Conservation (phyloP, 495 filamentous ascomycete species). For the Evernia prunastri region DNA sequence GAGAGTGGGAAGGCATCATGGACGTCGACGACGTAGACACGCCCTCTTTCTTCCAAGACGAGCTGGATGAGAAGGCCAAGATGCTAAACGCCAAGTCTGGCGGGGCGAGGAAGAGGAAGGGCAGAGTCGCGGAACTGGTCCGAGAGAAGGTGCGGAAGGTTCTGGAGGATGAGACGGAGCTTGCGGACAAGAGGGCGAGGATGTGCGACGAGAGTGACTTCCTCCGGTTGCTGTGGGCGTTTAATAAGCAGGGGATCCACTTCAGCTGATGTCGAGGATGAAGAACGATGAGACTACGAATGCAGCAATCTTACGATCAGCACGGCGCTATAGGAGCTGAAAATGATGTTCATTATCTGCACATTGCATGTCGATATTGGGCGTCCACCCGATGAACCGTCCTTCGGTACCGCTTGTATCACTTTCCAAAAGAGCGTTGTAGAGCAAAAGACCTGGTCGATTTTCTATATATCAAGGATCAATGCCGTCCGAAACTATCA, state of each 20-base stretch:
- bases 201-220: constrained; percentile 91
- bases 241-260: constrained; percentile 89
- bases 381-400: too few species aligned
- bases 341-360: neutral
- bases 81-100: constrained; percentile 5
- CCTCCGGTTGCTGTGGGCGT: constrained; percentile 63
- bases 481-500: too few species aligned
- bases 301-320: neutral
- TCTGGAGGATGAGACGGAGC: constrained; percentile 63
- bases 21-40: constrained; percentile 55
- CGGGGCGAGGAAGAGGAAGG: constrained; percentile 57
- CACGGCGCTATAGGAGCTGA: constrained; percentile 1
- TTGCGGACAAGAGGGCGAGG: constrained; percentile 73
- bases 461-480: too few species aligned
- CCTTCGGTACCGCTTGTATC: too few species aligned
- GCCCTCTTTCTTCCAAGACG: constrained; percentile 72
- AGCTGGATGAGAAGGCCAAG: constrained; percentile 25
- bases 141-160: constrained; percentile 78
- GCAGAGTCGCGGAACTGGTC: constrained; percentile 69
- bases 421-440: too few species aligned
- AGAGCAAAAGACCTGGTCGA: too few species aligned
- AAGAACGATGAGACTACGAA: neutral
- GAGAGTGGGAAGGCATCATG: constrained; percentile 43
- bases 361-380: too few species aligned
- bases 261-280: constrained; percentile 53